phyloP scores from a whole-genome alignment of 2,329 filamentous ascomycete species.

The Whalleya microplaca region DNA sequence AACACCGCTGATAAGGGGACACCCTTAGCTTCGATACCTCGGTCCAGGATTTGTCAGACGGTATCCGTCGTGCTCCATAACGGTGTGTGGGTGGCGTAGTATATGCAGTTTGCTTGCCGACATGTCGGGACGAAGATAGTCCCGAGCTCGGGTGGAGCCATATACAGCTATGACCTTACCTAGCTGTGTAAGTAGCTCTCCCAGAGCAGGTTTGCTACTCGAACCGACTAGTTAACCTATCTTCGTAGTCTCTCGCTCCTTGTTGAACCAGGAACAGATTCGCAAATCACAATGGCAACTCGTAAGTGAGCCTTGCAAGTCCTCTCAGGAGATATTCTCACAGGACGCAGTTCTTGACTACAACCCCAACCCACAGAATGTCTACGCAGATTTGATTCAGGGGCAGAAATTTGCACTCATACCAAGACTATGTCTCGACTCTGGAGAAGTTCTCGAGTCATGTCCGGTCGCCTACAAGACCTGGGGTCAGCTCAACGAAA shows the following conservation, averaged over 20 bases:
- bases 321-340: slow-evolving; percentile 7
- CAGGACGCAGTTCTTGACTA: slow-evolving; percentile 24
- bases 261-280: slow-evolving; percentile 6
- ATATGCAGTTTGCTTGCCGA: slow-evolving; percentile 18
- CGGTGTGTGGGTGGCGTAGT: slow-evolving; percentile 14
- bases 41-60: slow-evolving; percentile 6
- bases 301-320: slow-evolving; percentile 18
- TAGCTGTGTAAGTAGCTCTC: slow-evolving; percentile 12
- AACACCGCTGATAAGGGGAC: slow-evolving; percentile 19
- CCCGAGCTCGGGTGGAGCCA: slow-evolving; percentile 1
- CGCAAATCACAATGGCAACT: slow-evolving; percentile 21
- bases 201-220: slow-evolving; percentile 3
- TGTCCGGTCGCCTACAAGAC: slow-evolving; percentile 40
- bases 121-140: slow-evolving; percentile 21
- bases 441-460: slow-evolving; percentile 29
- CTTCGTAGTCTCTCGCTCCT: slow-evolving; percentile 9
- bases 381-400: slow-evolving; percentile 31
- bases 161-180: slow-evolving; percentile 14
- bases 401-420: slow-evolving; percentile 35
- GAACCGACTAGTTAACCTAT: slow-evolving; percentile 11
- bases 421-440: slow-evolving; percentile 34
- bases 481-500: slow-evolving; percentile 35
- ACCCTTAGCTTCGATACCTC: slow-evolving; percentile 6
- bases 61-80: slow-evolving; percentile 14
- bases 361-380: slow-evolving; percentile 28